Base-by-base conservation (phyloP, 2,329 filamentous ascomycete genomes). In the Gnomoniopsis sp. region DNA sequence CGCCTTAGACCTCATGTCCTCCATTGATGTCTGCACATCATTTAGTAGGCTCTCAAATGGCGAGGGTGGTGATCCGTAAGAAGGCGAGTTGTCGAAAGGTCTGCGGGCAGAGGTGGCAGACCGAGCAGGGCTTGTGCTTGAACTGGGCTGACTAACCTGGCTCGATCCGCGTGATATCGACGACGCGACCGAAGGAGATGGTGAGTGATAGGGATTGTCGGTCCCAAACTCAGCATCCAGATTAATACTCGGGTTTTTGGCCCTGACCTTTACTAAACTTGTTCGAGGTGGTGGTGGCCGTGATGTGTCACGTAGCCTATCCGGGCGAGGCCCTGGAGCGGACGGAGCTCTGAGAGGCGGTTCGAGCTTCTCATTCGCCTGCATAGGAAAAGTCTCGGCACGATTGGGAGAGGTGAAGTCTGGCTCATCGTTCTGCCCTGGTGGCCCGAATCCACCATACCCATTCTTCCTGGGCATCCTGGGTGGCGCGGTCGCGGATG, bases 121-220 rank as follows among this genome's bases (percentile, higher is more conserved):
- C 17, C 74, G 71, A 8, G 83, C 78, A 3, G 83, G 79, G 62
- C 82, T 87, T 3, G 85, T 85, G 46, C 71, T 71, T 8, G 87
- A 88, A 66, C 87, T 89, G 1, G 81, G 74, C 60, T 82, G 81
- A 65, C 84, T 84, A 1, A 73, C 74, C n/a, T 72, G 73, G 41
- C 61, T 62, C 15, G 61, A 62, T n/a, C 58, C 54, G 6, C 49
- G 81, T 2, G 87, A 90, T 48, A 80, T 79, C 19, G 82, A 85
- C 0, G 88, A 90, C 0, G 86, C 87, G 26, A 82, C 80, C 2
- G 88, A 91, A 60, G 83, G 81, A 1, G 85, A 84, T 0, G 84
- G 75, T 3, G 82, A 79, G 65, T 90, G 86, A 65, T 88, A 88
- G 0, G 85, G 82, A 65, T 88, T 88, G 36, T 82, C 79, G 23